phyloP scores from a whole-genome alignment of 2,329 filamentous ascomycete species.

The Trichoderma polysporum region DNA sequence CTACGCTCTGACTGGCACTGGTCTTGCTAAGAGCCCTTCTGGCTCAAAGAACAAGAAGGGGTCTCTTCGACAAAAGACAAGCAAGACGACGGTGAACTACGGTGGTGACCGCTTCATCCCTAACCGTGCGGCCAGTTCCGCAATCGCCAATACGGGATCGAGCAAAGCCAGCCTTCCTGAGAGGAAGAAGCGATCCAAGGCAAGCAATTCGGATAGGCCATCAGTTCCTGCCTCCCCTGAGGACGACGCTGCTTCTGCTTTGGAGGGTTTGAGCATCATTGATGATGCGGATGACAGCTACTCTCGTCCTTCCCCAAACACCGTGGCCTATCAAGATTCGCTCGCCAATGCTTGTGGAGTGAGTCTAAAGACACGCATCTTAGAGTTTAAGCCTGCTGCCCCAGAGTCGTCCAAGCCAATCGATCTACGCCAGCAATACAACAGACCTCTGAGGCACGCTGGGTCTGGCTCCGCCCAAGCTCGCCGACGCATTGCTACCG shows the following conservation, averaged over 20 bases:
- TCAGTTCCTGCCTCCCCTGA: slow-evolving; percentile 73
- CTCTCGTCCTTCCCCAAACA: slow-evolving; percentile 79
- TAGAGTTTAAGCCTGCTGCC: slow-evolving; percentile 97
- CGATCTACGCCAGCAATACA: slow-evolving; percentile 96
- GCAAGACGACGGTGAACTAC: slow-evolving; percentile 79
- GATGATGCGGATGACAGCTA: slow-evolving; percentile 67
- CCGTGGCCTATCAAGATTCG: slow-evolving; percentile 87
- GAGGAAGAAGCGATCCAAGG: slow-evolving; percentile 68
- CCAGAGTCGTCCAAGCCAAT: slow-evolving; percentile 98
- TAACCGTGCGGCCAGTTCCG: slow-evolving; percentile 86
- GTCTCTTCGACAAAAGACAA: slow-evolving; percentile 55
- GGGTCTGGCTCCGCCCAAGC: slow-evolving; percentile 77
- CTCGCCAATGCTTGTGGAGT: slow-evolving; percentile 90
- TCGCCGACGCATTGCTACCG: slow-evolving; percentile 87
- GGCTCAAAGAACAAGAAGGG: slow-evolving; percentile 58
- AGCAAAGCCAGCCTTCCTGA: slow-evolving; percentile 76
- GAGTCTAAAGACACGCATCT: slow-evolving; percentile 88
- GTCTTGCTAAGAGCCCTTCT: slow-evolving; percentile 60
- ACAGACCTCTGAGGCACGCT: slow-evolving; percentile 83
- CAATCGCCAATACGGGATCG: slow-evolving; percentile 75
- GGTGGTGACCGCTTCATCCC: slow-evolving; percentile 93
- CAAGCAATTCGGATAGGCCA: slow-evolving; percentile 64
- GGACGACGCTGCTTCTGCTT: slow-evolving; percentile 74
- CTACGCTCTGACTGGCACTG: slow-evolving; percentile 85
- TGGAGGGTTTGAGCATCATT: slow-evolving; percentile 78